A percentile compares a stretch with the other conserved stretches of the same genome.
Evolutionary conservation across 805 yeast species (phyloP).

Genomic region (Yamadazyma sp.): DNA sequence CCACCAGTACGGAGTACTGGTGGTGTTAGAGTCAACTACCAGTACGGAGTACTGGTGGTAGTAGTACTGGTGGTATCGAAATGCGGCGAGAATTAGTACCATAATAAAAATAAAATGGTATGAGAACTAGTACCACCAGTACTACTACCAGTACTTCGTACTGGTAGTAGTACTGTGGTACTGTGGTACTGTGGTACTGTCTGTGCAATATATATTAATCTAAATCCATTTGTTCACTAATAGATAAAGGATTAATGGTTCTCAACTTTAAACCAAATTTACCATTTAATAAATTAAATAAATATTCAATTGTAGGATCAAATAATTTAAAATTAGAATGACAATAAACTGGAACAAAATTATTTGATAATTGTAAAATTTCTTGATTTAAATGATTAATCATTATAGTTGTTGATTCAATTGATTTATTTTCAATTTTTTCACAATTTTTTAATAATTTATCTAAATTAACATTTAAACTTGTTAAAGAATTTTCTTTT

Average conservation of each 20-base stretch:
- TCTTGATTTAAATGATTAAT: slow-evolving; percentile 46
- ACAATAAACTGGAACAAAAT: slow-evolving; percentile 79
- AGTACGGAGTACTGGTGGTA: too few relatives aligned
- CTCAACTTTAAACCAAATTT: slow-evolving; percentile 63
- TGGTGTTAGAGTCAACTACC: too few relatives aligned
- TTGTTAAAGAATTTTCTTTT: slow-evolving; percentile 67
- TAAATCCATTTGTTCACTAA: slow-evolving; percentile 11
- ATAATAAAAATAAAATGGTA: too few relatives aligned
- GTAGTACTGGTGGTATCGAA: too few relatives aligned
- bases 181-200: too few relatives aligned
- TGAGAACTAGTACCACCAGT: too few relatives aligned
- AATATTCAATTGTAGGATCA: slow-evolving; percentile 19
- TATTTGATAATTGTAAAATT: slow-evolving; percentile 70
- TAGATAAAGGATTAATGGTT: slow-evolving; percentile 48
- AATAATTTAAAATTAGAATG: slow-evolving; percentile 72
- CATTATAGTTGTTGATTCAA: slow-evolving; percentile 73
- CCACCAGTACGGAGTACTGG: too few relatives aligned
- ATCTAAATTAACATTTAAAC: slow-evolving; percentile 65
- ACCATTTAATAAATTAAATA: slow-evolving; percentile 62
- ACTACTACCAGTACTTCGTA: too few relatives aligned
- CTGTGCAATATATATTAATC: slow-evolving; percentile 10
- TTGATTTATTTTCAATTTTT: slow-evolving; percentile 60
- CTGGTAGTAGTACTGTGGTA: too few relatives aligned
- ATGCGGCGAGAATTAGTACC: too few relatives aligned
- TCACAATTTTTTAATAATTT: slow-evolving; percentile 47